Base-by-base conservation (phyloP, 495 filamentous ascomycete species). In the Parachaetomium inaequale region DNA sequence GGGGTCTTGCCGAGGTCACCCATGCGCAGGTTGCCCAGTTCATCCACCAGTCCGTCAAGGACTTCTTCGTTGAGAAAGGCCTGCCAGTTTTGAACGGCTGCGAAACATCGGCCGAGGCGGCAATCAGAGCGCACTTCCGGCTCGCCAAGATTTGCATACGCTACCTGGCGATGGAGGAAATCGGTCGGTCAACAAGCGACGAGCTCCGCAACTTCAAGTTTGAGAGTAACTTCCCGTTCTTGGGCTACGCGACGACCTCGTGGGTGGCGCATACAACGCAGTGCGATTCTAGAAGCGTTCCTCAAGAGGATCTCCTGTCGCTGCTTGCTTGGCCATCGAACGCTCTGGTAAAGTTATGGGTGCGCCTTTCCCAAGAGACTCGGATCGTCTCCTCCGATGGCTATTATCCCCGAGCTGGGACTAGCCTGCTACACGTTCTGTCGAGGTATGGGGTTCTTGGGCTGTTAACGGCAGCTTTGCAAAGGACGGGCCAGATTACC, bases 41-140 rank as follows among this genome's bases (percentile, higher is more conserved):
- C 51, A 74, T 78, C 26, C 77, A 78, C 64, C 68, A 75, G 55
- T 71, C 75, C 42, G 73, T 78, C 66, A 72, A 74, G 49, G 74
- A 78, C 58, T 78, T 75, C 49, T 69, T 77, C 31, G 21, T 69
- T 42, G 40, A 66, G 23, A 65, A 65, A 21, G 71, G 70, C 28
- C 61, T 74, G 1, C 25, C 21, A n/a, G 31, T 19, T 46, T 36
- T 67, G 47, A 51, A 63, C 32, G 40, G 38, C 50, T 52, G 14
- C 28, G 40, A 17, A 34, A 36, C 53, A 26, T 26, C 56, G 3
- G 15, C 47, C 38, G 55, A 63, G n/a, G 23, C 51, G 15, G 69
- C 64, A 52, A 54, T 54, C 49, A 31, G 50, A 42, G 66, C 66
- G 14, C 64, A 71, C 50, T 55, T 66, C 29, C 61, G 55, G 12